A percentile compares a stretch with the other conserved stretches of the same genome.
These are phyloP conservation scores for Ceratopteris richardii DNA, from an alignment of 75 land plant species.

Conservation along the genomic window DNA sequence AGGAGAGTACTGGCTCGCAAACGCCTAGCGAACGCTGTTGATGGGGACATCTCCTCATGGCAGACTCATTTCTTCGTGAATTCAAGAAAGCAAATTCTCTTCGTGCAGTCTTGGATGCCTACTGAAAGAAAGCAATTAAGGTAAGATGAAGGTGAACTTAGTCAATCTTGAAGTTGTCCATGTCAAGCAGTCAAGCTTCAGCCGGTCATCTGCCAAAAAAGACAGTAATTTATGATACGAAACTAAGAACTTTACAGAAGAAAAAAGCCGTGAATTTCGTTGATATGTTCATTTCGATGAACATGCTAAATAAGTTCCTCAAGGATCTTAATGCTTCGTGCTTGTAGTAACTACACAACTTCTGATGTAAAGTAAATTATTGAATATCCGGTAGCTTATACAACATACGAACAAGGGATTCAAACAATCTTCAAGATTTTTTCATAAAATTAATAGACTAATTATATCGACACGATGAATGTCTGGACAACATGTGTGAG, in stretches of 20 bases:
- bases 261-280: neutral
- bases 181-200: neutral
- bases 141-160: conserved; percentile 24
- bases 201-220: too few relatives aligned
- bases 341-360: too few relatives aligned
- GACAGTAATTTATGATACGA: too few relatives aligned
- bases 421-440: too few relatives aligned
- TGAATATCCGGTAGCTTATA: too few relatives aligned
- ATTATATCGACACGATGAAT: too few relatives aligned
- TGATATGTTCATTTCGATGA: neutral
- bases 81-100: conserved; percentile 49
- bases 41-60: conserved; percentile 10
- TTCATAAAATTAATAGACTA: too few relatives aligned
- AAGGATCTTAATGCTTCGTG: too few relatives aligned
- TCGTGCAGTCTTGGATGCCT: conserved; percentile 78
- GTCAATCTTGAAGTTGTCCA: neutral
- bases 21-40: neutral
- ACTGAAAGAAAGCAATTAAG: conserved; percentile 27
- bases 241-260: too few relatives aligned
- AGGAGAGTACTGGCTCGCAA: conserved; percentile 12
- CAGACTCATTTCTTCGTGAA: conserved; percentile 38
- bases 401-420: too few relatives aligned
- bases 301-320: neutral
- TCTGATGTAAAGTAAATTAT: too few relatives aligned
- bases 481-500: too few relatives aligned